These are phyloP conservation scores for Mikania micrantha DNA, from an alignment of 129 eudicot genomes.

Conservation along the genomic window DNA sequence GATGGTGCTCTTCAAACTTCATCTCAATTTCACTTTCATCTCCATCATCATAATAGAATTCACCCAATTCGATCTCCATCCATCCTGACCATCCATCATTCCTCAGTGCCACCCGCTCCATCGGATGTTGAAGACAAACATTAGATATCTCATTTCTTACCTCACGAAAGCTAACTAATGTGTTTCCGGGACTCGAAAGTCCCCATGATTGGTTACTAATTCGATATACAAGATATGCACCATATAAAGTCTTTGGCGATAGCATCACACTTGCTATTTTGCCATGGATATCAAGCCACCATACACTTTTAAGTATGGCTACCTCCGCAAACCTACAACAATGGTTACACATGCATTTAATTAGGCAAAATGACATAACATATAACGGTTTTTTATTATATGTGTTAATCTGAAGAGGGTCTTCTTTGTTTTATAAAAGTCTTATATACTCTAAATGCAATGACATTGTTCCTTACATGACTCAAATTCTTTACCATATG, in stretches of 20 bases:
- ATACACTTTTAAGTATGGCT: conserved; percentile 23
- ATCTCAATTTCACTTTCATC: conserved; percentile 38
- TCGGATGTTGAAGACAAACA: conserved; percentile 10
- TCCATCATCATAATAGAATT: conserved; percentile 17
- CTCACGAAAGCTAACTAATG: conserved; percentile 16
- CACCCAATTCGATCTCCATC: conserved; percentile 43
- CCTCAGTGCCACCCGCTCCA: not conserved
- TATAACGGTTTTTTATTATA: too few relatives aligned
- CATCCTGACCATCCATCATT: conserved; percentile 42
- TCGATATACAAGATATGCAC: conserved; percentile 33
- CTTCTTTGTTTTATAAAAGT: too few relatives aligned
- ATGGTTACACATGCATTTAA: not conserved
- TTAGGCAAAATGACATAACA: too few relatives aligned
- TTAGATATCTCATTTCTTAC: not conserved
- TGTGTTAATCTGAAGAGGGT: too few relatives aligned
- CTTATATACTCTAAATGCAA: too few relatives aligned
- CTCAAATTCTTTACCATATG: too few relatives aligned
- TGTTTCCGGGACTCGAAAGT: conserved; percentile 9
- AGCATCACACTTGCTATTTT: conserved; percentile 18
- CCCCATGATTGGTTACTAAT: conserved; percentile 3
- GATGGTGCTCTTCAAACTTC: conserved; percentile 15
- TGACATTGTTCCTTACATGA: too few relatives aligned
- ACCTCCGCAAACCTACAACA: conserved; percentile 38
- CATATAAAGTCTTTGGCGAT: conserved; percentile 26
- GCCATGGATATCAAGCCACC: conserved; percentile 41